A percentile compares a stretch with the other conserved stretches of the same genome.
Evolutionary conservation across 371 early-diverging fungal genomes (phyloP).

Genomic region (Mucor lusitanicus): DNA sequence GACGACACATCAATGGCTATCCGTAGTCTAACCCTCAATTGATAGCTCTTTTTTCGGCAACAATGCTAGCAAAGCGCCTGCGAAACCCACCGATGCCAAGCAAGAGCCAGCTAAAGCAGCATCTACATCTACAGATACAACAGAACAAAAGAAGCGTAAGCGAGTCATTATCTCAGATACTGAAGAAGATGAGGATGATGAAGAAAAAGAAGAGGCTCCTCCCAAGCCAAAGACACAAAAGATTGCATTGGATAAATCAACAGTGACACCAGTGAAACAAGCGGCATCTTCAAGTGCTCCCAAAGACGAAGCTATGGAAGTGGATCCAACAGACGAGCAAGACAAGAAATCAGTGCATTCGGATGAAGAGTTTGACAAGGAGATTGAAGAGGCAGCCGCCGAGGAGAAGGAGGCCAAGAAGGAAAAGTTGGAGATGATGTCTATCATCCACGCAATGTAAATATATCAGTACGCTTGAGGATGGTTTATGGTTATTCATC

Average conservation of each 20-base stretch:
- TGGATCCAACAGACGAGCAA: neutral
- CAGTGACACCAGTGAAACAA: neutral
- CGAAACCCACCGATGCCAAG: neutral
- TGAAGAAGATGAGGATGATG: conserved; percentile 15
- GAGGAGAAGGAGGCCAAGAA: conserved; percentile 22
- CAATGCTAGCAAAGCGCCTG: neutral
- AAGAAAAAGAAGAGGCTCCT: neutral
- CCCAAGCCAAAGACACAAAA: neutral
- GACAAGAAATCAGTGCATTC: neutral
- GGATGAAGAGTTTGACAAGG: conserved; percentile 18
- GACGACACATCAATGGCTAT: neutral
- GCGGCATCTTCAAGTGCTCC: neutral
- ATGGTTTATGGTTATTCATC: neutral
- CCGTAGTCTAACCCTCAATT: neutral
- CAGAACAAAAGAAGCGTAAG: conserved; percentile 4
- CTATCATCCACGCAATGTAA: conserved; percentile 22
- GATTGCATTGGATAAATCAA: neutral
- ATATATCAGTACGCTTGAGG: neutral
- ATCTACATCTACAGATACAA: neutral
- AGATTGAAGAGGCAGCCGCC: conserved; percentile 14
- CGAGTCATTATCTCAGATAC: conserved; percentile 5
- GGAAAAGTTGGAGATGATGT: conserved; percentile 16
- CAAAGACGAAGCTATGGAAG: neutral
- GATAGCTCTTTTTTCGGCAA: conserved; percentile 8
- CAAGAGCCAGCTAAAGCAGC: neutral